Evolutionary conservation across 495 filamentous ascomycete genomes (phyloP).

Genomic region (Hypoxylon trugodes): DNA sequence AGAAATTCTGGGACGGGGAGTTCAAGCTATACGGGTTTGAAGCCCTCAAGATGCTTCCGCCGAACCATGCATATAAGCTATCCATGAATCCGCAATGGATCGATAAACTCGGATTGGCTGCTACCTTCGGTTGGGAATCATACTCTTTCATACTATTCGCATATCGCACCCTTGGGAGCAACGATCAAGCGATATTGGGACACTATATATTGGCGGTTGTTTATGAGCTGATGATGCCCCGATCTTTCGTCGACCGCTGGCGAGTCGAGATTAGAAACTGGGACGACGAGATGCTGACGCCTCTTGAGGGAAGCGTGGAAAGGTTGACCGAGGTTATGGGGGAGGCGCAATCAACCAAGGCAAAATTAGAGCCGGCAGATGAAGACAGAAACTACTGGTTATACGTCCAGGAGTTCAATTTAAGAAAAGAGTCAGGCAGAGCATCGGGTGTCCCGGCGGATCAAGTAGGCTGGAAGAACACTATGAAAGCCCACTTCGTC

Average conservation of each 20-base stretch:
- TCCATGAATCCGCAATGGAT: background rate
- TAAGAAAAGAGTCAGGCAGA: too few species aligned
- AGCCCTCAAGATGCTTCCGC: slow-evolving; percentile 22
- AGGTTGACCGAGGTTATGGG: background rate
- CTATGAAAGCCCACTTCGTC: background rate
- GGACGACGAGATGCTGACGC: background rate
- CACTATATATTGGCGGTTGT: background rate
- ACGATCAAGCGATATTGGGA: background rate
- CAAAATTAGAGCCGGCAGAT: too few species aligned
- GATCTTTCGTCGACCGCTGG: background rate
- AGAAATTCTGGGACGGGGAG: slow-evolving; percentile 37
- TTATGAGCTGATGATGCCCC: background rate
- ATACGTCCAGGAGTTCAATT: too few species aligned
- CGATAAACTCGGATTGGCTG: too few species aligned
- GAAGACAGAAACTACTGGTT: too few species aligned
- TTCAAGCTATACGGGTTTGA: slow-evolving; percentile 18
- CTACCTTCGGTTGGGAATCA: background rate
- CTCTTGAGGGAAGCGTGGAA: background rate
- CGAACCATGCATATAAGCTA: background rate
- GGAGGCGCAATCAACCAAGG: background rate
- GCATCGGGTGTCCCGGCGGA: too few species aligned
- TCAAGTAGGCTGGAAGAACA: too few species aligned
- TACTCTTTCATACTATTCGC: background rate
- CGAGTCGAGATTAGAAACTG: background rate
- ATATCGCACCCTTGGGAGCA: background rate